phyloP scores from a whole-genome alignment of 164 flowering plant species.

The Vitis labrusca region DNA sequence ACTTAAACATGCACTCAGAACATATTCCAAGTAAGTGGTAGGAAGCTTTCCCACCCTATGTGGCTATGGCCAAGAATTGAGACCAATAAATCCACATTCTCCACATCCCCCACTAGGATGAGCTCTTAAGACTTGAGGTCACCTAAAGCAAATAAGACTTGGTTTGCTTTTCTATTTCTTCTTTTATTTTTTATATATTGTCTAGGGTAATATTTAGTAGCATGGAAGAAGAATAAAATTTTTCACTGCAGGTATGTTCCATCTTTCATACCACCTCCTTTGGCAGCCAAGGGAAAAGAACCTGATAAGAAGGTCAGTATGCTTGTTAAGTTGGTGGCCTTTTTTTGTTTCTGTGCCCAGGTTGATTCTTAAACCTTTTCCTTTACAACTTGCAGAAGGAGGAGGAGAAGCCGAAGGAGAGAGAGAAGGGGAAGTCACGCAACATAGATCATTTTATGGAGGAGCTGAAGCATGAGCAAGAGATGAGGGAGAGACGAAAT shows the following conservation, averaged over 20 bases:
- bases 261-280: constrained; percentile 89
- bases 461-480: constrained; percentile 95
- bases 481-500: constrained; percentile 89
- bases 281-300: constrained; percentile 85
- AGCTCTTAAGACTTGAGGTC: too few relatives aligned
- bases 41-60: too few relatives aligned
- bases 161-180: not conserved
- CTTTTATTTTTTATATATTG: not conserved
- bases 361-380: constrained; percentile 6
- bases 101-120: too few relatives aligned
- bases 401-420: constrained; percentile 87
- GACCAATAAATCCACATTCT: too few relatives aligned
- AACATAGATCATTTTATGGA: constrained; percentile 98
- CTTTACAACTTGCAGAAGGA: constrained; percentile 48
- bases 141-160: not conserved
- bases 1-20: too few relatives aligned
- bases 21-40: too few relatives aligned
- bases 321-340: not conserved
- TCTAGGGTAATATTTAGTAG: not conserved
- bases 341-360: not conserved
- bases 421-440: constrained; percentile 83
- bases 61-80: too few relatives aligned
- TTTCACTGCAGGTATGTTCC: constrained; percentile 86
- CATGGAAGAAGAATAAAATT: constrained; percentile 16
- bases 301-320: constrained; percentile 72